Base-by-base conservation (phyloP, 202 grass and related monocot genomes). In the Bolboschoenoplectus hybrid region DNA sequence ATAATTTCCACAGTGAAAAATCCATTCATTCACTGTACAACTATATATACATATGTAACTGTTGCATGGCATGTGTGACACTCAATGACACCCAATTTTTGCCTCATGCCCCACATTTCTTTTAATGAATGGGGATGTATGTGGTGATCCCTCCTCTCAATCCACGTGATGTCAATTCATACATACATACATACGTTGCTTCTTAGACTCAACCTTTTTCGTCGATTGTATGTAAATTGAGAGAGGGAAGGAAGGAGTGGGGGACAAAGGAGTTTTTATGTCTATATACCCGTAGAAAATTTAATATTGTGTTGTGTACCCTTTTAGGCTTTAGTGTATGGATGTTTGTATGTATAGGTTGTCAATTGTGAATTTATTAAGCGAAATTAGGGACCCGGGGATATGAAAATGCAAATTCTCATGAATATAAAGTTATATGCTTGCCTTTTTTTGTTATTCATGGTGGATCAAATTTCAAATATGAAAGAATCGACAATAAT, bases 81-180 rank as follows among this genome's bases (percentile, higher is more conserved):
- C 26, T 26, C 26, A 26, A 11, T 46, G 16, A 46, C 5, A 17
- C 6, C 39, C 39, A 46, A 47, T 63, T 72, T 72, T 47, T 74
- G 71, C 7, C 46, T 51, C 45, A 74, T 51, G 45, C 71, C 70
- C 43, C 70, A 74, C 70, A 74, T n/a, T 51, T 74, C 9, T 32
- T 52, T 13, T 51, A 20, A 47, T 74, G 71, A 74, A 74, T 74
- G n/a, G 12, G 71, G 13, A 10, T 7, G 38, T 66, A 12, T 26
- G 26, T 26, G 26, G 26, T 26, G 26, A 26, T 26, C 26, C 26
- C 26, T 26, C 2, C 44, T 50, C 70, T 12, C 44, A 74, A 74
- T 74, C 70, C 70, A 74, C 20, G 71, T 74, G 71, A 74, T 3
- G 44, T 51, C 46, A 52, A 74, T 74, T 74, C 10, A 32, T 32